These are phyloP conservation scores for Penicillium sp. DNA, from an alignment of 2,329 filamentous ascomycete species.

Conservation along the genomic window DNA sequence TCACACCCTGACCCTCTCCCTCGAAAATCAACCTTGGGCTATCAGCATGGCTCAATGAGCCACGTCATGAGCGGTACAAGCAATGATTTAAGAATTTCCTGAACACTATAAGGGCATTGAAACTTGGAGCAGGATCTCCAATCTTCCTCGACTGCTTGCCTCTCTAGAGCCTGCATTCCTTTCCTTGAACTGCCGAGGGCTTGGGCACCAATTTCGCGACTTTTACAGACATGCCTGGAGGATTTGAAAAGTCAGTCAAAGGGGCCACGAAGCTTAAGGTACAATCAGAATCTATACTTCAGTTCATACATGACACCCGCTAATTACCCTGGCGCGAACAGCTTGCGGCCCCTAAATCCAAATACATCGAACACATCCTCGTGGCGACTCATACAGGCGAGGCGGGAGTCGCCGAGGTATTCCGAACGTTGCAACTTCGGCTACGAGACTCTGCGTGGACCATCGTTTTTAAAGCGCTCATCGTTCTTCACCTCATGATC, in stretches of 20 bases:
- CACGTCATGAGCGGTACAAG: constrained; percentile 26
- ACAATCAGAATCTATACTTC: constrained; percentile 27
- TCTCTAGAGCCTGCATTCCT: not conserved
- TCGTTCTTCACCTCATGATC: constrained; percentile 96
- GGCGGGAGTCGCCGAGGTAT: constrained; percentile 92
- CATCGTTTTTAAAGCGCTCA: constrained; percentile 97
- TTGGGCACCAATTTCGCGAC: constrained; percentile 6
- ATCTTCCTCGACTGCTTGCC: constrained; percentile 1
- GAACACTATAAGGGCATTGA: constrained; percentile 17
- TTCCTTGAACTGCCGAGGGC: not conserved
- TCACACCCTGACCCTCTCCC: not conserved
- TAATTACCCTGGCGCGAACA: constrained; percentile 41
- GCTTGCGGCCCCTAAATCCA: constrained; percentile 96
- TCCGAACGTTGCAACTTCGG: constrained; percentile 84
- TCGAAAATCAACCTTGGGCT: constrained; percentile 14
- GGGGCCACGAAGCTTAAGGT: constrained; percentile 98
- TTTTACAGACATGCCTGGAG: constrained; percentile 46
- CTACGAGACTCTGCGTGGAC: constrained; percentile 98
- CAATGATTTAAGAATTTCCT: constrained; percentile 26
- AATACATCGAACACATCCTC: constrained; percentile 98
- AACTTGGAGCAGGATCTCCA: constrained; percentile 22
- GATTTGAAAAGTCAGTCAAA: constrained; percentile 99
- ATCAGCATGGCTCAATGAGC: constrained; percentile 35
- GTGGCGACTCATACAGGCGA: constrained; percentile 94
- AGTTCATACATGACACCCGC: not conserved